Percentiles rank a stretch among this genome's conserved stretches.
These are phyloP conservation scores for Sparassis latifolia DNA, from an alignment of 1,284 basidiomycete species.

Conservation along the genomic window DNA sequence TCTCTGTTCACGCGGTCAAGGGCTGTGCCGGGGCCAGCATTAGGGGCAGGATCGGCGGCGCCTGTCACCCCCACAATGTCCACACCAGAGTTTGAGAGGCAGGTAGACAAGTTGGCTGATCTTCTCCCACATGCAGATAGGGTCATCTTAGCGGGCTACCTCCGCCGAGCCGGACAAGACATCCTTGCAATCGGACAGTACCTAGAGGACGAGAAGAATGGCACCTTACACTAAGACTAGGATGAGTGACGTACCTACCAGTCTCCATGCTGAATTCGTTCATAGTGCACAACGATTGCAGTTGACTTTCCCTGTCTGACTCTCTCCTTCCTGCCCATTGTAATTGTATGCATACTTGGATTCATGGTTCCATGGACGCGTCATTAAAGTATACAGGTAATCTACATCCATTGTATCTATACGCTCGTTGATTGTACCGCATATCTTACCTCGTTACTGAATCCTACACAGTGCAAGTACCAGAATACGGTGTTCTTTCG, in stretches of 20 bases:
- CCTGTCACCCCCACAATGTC: not conserved
- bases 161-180: conserved; percentile 69
- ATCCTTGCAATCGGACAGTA: conserved; percentile 83
- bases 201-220: conserved; percentile 82
- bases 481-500: not conserved
- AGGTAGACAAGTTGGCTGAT: conserved; percentile 68
- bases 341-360: conserved; percentile 3
- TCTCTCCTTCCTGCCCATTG: not conserved
- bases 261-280: not conserved
- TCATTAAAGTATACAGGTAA: not conserved
- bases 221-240: conserved; percentile 41
- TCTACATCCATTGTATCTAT: conserved; percentile 17
- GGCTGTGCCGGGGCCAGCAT: conserved; percentile 3
- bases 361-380: conserved; percentile 2
- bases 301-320: conserved; percentile 1
- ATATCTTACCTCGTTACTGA: conserved; percentile 1
- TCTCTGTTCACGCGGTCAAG: conserved; percentile 37
- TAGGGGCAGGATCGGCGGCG: not conserved
- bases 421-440: conserved; percentile 11
- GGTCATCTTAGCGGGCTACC: conserved; percentile 62
- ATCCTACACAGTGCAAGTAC: conserved; percentile 2
- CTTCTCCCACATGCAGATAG: conserved; percentile 75
- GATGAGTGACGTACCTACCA: not conserved
- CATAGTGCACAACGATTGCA: not conserved
- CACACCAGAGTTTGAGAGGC: conserved; percentile 48